These are phyloP conservation scores for Phytophthora tentaculata DNA, from an alignment of 352 stramenopile species.

Conservation along the genomic window DNA sequence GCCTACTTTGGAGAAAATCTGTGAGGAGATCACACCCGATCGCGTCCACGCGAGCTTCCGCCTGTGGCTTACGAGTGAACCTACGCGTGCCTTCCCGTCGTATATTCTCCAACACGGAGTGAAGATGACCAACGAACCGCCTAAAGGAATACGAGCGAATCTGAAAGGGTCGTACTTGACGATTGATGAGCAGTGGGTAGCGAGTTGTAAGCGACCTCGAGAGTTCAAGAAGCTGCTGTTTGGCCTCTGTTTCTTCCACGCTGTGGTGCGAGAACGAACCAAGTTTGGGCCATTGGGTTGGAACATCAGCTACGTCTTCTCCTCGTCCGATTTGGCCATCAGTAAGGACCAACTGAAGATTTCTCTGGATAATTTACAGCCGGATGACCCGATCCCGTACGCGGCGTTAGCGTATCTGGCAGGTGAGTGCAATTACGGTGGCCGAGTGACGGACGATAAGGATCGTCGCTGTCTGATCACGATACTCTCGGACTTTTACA, in stretches of 20 bases:
- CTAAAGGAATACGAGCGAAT: slow-evolving; percentile 94
- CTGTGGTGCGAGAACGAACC: slow-evolving; percentile 82
- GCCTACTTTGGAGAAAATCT: slow-evolving; percentile 94
- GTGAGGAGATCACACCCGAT: slow-evolving; percentile 93
- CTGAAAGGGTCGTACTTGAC: slow-evolving; percentile 92
- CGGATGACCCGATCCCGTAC: slow-evolving; percentile 83
- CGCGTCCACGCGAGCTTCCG: slow-evolving; percentile 92
- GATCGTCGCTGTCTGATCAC: slow-evolving; percentile 90
- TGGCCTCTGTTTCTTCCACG: slow-evolving; percentile 94
- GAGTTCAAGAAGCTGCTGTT: slow-evolving; percentile 90
- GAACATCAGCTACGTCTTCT: slow-evolving; percentile 93
- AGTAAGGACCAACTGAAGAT: slow-evolving; percentile 89
- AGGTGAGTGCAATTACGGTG: slow-evolving; percentile 96
- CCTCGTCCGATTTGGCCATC: slow-evolving; percentile 83
- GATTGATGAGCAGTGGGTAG: slow-evolving; percentile 78
- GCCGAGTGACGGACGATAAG: slow-evolving; percentile 95
- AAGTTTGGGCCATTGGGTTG: slow-evolving; percentile 88
- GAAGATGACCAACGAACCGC: slow-evolving; percentile 97
- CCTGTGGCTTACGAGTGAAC: slow-evolving; percentile 95
- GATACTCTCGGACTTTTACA: slow-evolving; percentile 88
- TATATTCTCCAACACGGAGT: slow-evolving; percentile 94
- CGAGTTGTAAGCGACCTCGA: slow-evolving; percentile 57
- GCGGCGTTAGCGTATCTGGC: slow-evolving; percentile 92
- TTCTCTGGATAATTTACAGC: slow-evolving; percentile 73
- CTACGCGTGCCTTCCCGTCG: slow-evolving; percentile 92